phyloP scores from a whole-genome alignment of 2,329 filamentous ascomycete genomes.

The Diaporthe amygdali region DNA sequence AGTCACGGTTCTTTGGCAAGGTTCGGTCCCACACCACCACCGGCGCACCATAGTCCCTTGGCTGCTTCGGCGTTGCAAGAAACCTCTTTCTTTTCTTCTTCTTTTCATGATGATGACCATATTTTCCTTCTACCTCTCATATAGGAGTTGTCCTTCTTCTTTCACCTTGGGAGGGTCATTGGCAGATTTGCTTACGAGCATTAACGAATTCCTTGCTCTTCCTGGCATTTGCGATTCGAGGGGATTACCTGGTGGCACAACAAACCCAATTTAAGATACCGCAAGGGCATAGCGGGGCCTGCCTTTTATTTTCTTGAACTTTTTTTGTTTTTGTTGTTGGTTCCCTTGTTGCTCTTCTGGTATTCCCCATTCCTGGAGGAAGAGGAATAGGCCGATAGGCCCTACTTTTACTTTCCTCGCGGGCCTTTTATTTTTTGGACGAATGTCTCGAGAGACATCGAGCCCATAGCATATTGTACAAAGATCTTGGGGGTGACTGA shows the following conservation, averaged over 20 bases:
- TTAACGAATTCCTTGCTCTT: conserved; percentile 25
- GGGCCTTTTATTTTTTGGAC: not conserved
- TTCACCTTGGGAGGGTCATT: conserved; percentile 15
- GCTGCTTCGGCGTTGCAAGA: not conserved
- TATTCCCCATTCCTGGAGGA: not conserved
- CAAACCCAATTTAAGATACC: conserved; percentile 24
- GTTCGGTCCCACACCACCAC: conserved; percentile 26
- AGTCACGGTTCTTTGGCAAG: conserved; percentile 67
- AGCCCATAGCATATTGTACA: conserved; percentile 13
- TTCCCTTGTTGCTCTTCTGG: not conserved
- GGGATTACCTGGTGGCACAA: conserved; percentile 18
- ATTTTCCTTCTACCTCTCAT: conserved; percentile 14
- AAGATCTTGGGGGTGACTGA: conserved; percentile 12
- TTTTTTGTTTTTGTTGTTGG: not conserved
- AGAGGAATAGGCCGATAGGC: not conserved
- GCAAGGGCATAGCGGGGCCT: conserved; percentile 26
- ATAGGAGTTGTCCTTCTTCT: conserved; percentile 19
- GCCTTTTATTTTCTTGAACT: conserved; percentile 10
- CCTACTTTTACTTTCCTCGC: not conserved
- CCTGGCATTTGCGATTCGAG: conserved; percentile 24
- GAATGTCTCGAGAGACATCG: not conserved
- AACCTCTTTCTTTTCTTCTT: not conserved
- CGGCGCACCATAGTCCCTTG: conserved; percentile 20
- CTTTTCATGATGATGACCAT: conserved; percentile 24
- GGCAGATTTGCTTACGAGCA: conserved; percentile 21